Evolutionary conservation across 1,284 basidiomycete species (phyloP), one percentile per base, ranked within the genome.

Genomic region (Golubevia sp.): DNA sequence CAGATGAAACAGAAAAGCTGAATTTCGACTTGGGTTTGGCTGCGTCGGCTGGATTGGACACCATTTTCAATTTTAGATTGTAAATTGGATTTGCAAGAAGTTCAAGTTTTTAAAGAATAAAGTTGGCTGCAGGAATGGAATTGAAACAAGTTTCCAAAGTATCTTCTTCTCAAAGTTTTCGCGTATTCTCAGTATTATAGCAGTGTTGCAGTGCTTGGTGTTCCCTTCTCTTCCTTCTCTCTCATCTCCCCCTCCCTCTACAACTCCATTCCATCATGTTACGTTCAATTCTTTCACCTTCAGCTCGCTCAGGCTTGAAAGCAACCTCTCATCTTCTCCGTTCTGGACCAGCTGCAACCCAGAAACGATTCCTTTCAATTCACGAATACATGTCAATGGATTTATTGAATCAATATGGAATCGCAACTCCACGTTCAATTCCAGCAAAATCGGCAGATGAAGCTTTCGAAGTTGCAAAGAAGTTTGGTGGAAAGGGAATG

Each of bases 341-440:
- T 2, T 61, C 64, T 49, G 67, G 65, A 25, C 58, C 64, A 21
- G 66, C 18, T 8, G 49, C 49, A 6, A 24, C 58, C 27, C 80
- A 83, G 70, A 77, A 75, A 67, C 74, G 80, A 49, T 76, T 75
- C 69, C 70, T 83, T 55, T 79, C 76, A 55, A 77, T 83, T 59
- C 80, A 83, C 67, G 80, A 83, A 72, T 73, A 83, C 55, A 73
- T 77, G 48, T 79, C 79, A 56, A 80, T 83, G 79, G 74, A 74
- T 56, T 60, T 81, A 52, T 73, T 83, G 58, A 76, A 73, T 71
- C 73, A 76, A 67, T 79, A 78, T 68, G 76, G 76, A 58, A 77
- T 83, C 61, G 62, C 71, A 24, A 72, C 71, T 18, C 80, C 80
- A 60, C 70, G 71, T 61, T 77, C 71, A 56, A 55, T 80, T 34